Evolutionary conservation across 805 yeast species (phyloP).

Genomic region (Saccharomycopsis sp.): DNA sequence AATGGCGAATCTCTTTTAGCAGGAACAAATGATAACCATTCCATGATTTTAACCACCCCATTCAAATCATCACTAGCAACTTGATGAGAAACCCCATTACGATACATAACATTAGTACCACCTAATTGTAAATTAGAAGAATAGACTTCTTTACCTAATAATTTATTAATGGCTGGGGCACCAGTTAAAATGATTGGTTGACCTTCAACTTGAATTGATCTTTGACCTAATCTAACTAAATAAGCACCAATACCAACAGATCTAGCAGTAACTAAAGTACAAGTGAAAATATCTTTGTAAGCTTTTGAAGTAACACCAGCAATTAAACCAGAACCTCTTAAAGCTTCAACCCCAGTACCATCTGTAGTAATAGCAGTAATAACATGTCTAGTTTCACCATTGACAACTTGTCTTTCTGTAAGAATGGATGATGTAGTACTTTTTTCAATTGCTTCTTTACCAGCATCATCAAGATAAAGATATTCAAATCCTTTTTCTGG

Average conservation of each 20-base stretch:
- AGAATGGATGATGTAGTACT: constrained; percentile 51
- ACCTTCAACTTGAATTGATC: constrained; percentile 98
- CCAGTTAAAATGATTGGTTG: constrained; percentile 98
- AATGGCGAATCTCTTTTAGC: constrained; percentile 83
- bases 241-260: constrained; percentile 99
- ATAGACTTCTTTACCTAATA: constrained; percentile 94
- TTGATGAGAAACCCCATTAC: constrained; percentile 95
- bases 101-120: constrained; percentile 98
- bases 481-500: constrained; percentile 86
- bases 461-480: constrained; percentile 70
- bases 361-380: constrained; percentile 88
- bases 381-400: constrained; percentile 73
- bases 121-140: constrained; percentile 95
- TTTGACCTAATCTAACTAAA: constrained; percentile 94
- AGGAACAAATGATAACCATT: constrained; percentile 94
- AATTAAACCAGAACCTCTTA: constrained; percentile 95
- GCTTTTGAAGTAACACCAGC: constrained; percentile 99
- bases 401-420: constrained; percentile 72
- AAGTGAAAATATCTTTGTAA: constrained; percentile 93
- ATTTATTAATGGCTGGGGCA: constrained; percentile 96
- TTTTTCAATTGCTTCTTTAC: constrained; percentile 42
- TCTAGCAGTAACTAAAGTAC: constrained; percentile 98
- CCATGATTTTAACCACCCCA: constrained; percentile 89
- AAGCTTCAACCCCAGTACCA: constrained; percentile 97
- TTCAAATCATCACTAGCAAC: constrained; percentile 96